Evolutionary conservation across 208 protist genomes (phyloP), one percentile per base, ranked within the genome.

Genomic region (Leishmania lainsoni): DNA sequence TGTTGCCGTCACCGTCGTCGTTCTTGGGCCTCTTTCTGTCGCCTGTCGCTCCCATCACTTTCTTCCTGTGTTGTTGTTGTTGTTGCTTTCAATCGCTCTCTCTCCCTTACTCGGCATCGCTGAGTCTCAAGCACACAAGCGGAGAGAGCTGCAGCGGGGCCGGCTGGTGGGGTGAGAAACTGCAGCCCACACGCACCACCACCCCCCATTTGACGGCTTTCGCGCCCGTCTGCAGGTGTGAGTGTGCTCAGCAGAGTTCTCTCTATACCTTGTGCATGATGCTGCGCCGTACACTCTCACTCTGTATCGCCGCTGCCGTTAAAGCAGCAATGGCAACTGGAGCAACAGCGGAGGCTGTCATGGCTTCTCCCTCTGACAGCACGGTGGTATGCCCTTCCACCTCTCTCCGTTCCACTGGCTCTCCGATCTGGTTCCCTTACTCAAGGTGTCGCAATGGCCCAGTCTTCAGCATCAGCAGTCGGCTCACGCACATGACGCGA

Each of bases 21-120:
- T 45, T 45, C 42, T 45, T 45, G 42, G 42, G 42, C 42, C 42
- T 45, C 42, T 45, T 45, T 45, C 42, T 45, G 42, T 45, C 42
- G 65, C 56, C 70, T 29, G 12, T 68, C 26, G 12, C 26, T 35
- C 26, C 45, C 26, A 68, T 29, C 26, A 39, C 12, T 12, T 77
- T 35, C 76, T 72, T 56, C 73, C 61, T 79, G 35, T 79, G 45
- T 49, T 0, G 26, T 69, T 69, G 52, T n/a, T n/a, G n/a, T 63
- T 70, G 45, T 72, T 35, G 22, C 74, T 77, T 5, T 52, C 42
- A 45, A 45, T 45, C 42, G 4, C 42, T 45, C 22, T 4, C 39
- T 14, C 39, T 20, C n/a, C 16, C 56, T 20, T 26, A 61, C 17
- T 5, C 26, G 39, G 12, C 61, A 14, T 66, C 1, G 29, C 56